phyloP scores from a whole-genome alignment of 208 protist genomes.

The Tritrichomonas foetus region DNA sequence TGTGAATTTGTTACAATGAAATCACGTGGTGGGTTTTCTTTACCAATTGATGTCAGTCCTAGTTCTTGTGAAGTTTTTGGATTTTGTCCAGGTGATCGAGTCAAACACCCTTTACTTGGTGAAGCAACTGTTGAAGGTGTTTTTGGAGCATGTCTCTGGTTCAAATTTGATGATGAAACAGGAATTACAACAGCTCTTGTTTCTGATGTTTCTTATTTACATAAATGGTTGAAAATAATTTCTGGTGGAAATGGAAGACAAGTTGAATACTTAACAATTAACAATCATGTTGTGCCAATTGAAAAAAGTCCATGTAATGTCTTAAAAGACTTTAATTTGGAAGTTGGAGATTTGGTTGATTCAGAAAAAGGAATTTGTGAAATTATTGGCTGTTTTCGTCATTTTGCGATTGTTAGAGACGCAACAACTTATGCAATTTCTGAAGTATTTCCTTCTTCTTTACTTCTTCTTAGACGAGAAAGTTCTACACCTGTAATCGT shows the following conservation, averaged over 20 bases:
- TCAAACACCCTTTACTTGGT: not conserved
- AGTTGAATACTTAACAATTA: not conserved
- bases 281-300: not conserved
- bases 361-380: not conserved
- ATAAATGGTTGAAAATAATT: not conserved
- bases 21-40: not conserved
- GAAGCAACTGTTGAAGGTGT: not conserved
- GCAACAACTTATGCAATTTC: not conserved
- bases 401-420: not conserved
- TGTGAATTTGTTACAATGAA: not conserved
- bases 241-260: not conserved
- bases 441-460: not conserved
- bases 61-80: not conserved
- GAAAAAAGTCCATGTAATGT: not conserved
- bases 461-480: not conserved
- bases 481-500: not conserved
- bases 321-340: not conserved
- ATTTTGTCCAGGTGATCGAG: not conserved
- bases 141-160: not conserved
- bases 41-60: not conserved
- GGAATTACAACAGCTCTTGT: not conserved
- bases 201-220: not conserved
- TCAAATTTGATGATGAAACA: not conserved
- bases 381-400: not conserved
- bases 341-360: not conserved